Base-by-base conservation (phyloP, 768 basidiomycete genomes). In the Naganishia kalamii region DNA sequence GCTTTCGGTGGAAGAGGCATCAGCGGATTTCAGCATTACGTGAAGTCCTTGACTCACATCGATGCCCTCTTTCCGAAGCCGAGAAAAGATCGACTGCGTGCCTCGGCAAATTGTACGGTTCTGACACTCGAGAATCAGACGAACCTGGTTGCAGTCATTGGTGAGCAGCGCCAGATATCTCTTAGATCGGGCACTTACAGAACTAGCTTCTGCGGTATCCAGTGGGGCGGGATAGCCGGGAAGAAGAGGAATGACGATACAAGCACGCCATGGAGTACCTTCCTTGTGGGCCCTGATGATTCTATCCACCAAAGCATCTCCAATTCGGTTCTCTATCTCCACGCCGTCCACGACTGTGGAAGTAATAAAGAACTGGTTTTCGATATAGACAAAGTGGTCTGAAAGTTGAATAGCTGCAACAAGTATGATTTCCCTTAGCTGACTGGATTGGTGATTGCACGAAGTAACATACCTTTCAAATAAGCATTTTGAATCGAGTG, bases 331-430 rank as follows among this genome's bases (percentile, higher is more conserved):
- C 79, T 94, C 92, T 33, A 98, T 82, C 74, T 84, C 84, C 59
- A 90, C 83, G 66, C 92, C 92, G 68, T 88, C 89, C 13, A 93
- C 85, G 1, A 85, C 81, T 1, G 94, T 97, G 1, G 79, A 80
- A 2, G 80, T 79, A 70, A 80, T 79, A 75, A 81, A 81, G 78
- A 81, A 81, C 68, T 81, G 80, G 69, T 81, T 81, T 75, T 97
- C 94, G 68, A 99, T 96, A 80, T 99, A 99, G 35, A 99, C 89
- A 74, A 98, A 99, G 74, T 96, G 92, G 70, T 97, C 92, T 27
- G 92, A 93, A 72, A 89, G 81, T 73, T 93, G 87, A 61, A 96
- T 96, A 11, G 91, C 91, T 92, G 68, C 54, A 17, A 4, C 23
- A 4, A 29, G 30, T 13, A 40, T 35, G 15, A 32, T 25, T 4